Base-by-base conservation (phyloP, 2,329 filamentous ascomycete species). In the Dryadomyces quercivorus region DNA sequence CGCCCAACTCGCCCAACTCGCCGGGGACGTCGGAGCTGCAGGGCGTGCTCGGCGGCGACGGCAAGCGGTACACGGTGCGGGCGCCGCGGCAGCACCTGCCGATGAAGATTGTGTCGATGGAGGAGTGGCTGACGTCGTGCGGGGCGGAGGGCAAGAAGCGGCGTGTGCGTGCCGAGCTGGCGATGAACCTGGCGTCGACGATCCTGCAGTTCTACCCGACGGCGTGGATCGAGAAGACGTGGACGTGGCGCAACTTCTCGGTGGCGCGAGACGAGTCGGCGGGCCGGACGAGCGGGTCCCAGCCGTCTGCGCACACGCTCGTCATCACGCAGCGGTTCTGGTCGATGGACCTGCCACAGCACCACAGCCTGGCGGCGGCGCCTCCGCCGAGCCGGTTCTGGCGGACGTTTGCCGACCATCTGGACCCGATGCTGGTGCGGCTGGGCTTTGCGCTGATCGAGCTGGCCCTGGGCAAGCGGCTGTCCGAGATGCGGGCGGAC, bases 401-500 rank as follows among this genome's bases (percentile, higher is more conserved):
- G 58, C 51, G 22, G 18, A 56, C 45, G 1, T 60, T 59, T 40
- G 26, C 50, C 9, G 48, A 56, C 36, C 36, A 40, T 21, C 55
- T 60, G 7, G 58, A 60, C 26, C 58, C 58, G n/a, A 57, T 59
- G 53, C 54, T 60, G 1, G 58, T 60, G 13, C 58, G 58, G 38
- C 57, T 60, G 3, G 57, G 58, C 9, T 60, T 60, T 49, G 57
- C 55, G 1, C 51, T 60, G 40, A 59, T 60, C 21, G 58, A 60
- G 50, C 51, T 60, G 40, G 57, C 57, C 0, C 45, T 57, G n/a
- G 55, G 57, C 20, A 52, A 51, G 46, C 50, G 57, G 20, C 45
- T 59, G 40, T 44, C 54, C 1, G 57, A 59, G 36, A 56, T 60
- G 3, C 58, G 58, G 4, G 2, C 13, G 5, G 53, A 42, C 16